phyloP scores from a whole-genome alignment of 2,329 filamentous ascomycete species.

The Ophiosphaerella korrae region DNA sequence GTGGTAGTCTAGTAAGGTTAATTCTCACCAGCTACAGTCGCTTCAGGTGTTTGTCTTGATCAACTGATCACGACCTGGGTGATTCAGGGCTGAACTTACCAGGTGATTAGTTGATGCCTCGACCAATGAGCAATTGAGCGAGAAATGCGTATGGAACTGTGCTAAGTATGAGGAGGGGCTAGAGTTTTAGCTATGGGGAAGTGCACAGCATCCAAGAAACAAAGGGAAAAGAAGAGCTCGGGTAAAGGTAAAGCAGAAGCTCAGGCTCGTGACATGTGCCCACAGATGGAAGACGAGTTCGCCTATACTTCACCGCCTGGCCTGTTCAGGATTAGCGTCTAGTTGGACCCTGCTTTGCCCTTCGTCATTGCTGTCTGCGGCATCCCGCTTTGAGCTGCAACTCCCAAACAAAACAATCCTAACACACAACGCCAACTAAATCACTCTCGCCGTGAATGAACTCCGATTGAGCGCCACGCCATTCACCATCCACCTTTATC shows the following conservation, averaged over 20 bases:
- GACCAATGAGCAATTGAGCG: slow-evolving; percentile 6
- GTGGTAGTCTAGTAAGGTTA: neutral
- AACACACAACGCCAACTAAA: slow-evolving; percentile 7
- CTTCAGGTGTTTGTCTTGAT: neutral
- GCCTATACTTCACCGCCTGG: slow-evolving; percentile 20
- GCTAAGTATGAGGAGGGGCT: slow-evolving; percentile 13
- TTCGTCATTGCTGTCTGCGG: slow-evolving; percentile 1
- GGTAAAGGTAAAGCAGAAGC: slow-evolving; percentile 19
- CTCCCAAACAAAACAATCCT: slow-evolving; percentile 1
- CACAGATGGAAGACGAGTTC: slow-evolving; percentile 35
- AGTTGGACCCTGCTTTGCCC: too few species aligned
- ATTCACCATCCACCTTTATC: neutral
- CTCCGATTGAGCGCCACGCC: neutral
- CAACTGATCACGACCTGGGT: neutral
- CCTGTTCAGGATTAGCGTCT: too few species aligned
- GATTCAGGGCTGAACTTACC: neutral
- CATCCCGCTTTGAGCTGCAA: slow-evolving; percentile 4
- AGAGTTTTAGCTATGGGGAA: slow-evolving; percentile 12
- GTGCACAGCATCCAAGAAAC: slow-evolving; percentile 25
- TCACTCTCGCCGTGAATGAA: slow-evolving; percentile 2
- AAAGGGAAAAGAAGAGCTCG: slow-evolving; percentile 20
- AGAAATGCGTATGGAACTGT: slow-evolving; percentile 13
- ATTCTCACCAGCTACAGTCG: too few species aligned
- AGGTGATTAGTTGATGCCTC: neutral
- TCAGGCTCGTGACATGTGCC: slow-evolving; percentile 37